Conservation (phyloP, 2,329 filamentous ascomycete species). For the Tolypocladium tundrense region DNA sequence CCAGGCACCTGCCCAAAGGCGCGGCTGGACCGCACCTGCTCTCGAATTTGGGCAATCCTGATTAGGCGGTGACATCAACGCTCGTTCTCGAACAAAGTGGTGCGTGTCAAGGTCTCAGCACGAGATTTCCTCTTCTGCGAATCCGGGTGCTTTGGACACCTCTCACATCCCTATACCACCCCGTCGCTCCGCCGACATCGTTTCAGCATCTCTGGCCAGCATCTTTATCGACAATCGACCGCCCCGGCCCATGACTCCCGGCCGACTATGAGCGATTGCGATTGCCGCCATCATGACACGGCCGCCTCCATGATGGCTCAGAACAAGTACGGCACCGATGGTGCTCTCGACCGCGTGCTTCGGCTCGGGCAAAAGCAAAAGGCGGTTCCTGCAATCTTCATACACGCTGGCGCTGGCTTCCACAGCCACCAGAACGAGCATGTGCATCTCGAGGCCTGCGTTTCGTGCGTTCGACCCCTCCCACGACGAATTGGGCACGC, state of each 20-base stretch:
- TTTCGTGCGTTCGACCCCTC: conserved; percentile 52
- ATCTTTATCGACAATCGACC: conserved; percentile 2
- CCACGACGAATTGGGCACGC: too few relatives aligned
- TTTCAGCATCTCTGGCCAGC: background rate
- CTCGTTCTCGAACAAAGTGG: background rate
- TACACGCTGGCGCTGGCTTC: conserved; percentile 91
- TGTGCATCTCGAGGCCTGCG: conserved; percentile 76
- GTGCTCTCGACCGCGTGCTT: conserved; percentile 28
- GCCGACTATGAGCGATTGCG: conserved; percentile 18
- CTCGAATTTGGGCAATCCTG: background rate
- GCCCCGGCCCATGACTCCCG: conserved; percentile 10
- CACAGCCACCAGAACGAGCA: conserved; percentile 82
- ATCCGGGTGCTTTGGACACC: background rate
- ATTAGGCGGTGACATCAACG: background rate
- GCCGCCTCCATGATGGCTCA: conserved; percentile 33
- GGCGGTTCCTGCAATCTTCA: conserved; percentile 66
- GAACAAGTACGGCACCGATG: conserved; percentile 33
- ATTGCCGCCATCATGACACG: conserved; percentile 13
- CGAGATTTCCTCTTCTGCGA: conserved; percentile 1
- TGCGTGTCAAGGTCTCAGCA: background rate
- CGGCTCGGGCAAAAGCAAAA: conserved; percentile 24
- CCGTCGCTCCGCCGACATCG: background rate
- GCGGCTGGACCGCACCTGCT: background rate
- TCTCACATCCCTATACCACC: conserved; percentile 2
- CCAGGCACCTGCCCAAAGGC: background rate